Conservation (phyloP, 2,329 filamentous ascomycete genomes). For the Pyricularia sp. region DNA sequence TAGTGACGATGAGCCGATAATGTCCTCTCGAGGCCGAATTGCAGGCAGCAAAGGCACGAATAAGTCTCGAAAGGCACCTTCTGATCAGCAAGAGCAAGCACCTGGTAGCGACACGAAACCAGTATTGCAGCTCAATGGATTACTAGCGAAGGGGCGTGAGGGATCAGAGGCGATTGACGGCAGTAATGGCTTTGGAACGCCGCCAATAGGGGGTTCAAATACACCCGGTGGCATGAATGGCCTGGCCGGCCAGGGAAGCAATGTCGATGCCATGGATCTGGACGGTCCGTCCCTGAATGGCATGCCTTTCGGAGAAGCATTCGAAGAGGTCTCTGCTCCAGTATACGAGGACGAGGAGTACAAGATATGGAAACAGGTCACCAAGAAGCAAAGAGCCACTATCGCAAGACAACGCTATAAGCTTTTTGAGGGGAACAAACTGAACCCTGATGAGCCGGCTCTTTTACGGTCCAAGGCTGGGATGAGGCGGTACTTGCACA, state of each 20-base stretch:
- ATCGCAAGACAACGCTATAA: slow-evolving; percentile 79
- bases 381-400: slow-evolving; percentile 86
- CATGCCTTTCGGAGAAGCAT: slow-evolving; percentile 51
- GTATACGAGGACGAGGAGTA: slow-evolving; percentile 87
- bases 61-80: slow-evolving; percentile 64
- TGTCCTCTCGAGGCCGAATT: slow-evolving; percentile 90
- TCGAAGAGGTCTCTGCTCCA: slow-evolving; percentile 62
- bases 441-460: slow-evolving; percentile 83
- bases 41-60: slow-evolving; percentile 74
- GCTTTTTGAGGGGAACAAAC: slow-evolving; percentile 73
- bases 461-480: slow-evolving; percentile 74
- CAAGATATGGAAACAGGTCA: slow-evolving; percentile 98
- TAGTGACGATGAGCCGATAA: slow-evolving; percentile 95
- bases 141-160: slow-evolving; percentile 50
- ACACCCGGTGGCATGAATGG: slow-evolving; percentile 70
- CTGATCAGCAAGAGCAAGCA: slow-evolving; percentile 69
- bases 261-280: slow-evolving; percentile 78
- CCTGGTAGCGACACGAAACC: slow-evolving; percentile 70
- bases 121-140: slow-evolving; percentile 54
- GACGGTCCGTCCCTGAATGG: slow-evolving; percentile 66
- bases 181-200: slow-evolving; percentile 80
- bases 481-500: slow-evolving; percentile 81
- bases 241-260: slow-evolving; percentile 56
- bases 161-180: slow-evolving; percentile 75
- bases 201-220: slow-evolving; percentile 64